Conservation (phyloP, 2,329 filamentous ascomycete genomes). For the Colletotrichum filicis region DNA sequence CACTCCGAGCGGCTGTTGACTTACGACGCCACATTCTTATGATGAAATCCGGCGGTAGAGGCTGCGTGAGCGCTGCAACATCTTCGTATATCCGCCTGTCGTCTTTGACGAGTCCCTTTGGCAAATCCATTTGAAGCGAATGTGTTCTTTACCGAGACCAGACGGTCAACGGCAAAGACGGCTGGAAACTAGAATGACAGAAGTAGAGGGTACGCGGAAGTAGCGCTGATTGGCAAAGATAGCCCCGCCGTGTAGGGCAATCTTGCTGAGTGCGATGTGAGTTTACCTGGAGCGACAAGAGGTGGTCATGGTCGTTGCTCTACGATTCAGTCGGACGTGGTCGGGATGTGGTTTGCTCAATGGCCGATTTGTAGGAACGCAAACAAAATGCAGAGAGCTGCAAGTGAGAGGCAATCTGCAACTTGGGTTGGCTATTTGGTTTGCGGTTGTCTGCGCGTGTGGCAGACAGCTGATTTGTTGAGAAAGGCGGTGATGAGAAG, state of each 20-base stretch:
- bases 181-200: slow-evolving; percentile 4
- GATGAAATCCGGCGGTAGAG: slow-evolving; percentile 34
- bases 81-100: slow-evolving; percentile 36
- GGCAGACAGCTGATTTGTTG: slow-evolving; percentile 24
- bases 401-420: slow-evolving; percentile 34
- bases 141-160: slow-evolving; percentile 27
- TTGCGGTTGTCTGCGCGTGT: slow-evolving; percentile 14
- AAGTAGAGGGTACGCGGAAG: slow-evolving; percentile 6
- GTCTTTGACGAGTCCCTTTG: slow-evolving; percentile 37
- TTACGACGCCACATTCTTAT: slow-evolving; percentile 35
- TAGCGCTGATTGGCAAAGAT: slow-evolving; percentile 25
- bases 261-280: slow-evolving; percentile 27
- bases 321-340: slow-evolving; percentile 10
- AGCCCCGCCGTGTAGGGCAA: slow-evolving; percentile 30
- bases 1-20: slow-evolving; percentile 4
- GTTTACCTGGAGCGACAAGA: slow-evolving; percentile 29
- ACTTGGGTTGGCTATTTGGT: slow-evolving; percentile 22
- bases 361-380: not conserved
- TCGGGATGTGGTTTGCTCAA: slow-evolving; percentile 7
- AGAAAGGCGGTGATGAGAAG: slow-evolving; percentile 11
- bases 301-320: slow-evolving; percentile 31
- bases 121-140: slow-evolving; percentile 35
- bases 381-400: slow-evolving; percentile 19
- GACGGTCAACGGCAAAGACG: slow-evolving; percentile 29
- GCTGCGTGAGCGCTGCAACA: slow-evolving; percentile 32